Conservation (phyloP, 1,284 basidiomycete genomes). For the Ceratobasidium theobromae region DNA sequence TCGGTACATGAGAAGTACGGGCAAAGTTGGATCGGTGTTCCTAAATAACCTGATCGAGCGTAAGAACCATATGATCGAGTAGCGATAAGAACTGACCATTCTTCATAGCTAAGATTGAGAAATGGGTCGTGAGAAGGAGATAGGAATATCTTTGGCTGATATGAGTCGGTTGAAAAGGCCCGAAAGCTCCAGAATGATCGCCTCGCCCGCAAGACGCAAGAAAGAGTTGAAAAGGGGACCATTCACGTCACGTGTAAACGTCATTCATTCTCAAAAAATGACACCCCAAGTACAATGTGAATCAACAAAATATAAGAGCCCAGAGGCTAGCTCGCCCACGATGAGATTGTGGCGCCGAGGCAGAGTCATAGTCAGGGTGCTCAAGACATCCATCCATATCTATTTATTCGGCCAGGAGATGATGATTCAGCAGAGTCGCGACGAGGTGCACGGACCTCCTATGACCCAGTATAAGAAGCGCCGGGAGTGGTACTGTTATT, state of each 20-base stretch:
- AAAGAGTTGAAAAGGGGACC: neutral
- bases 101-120: conserved; percentile 93
- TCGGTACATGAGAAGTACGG: conserved; percentile 85
- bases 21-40: conserved; percentile 62
- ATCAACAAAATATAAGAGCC: too few species aligned
- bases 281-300: too few species aligned
- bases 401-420: neutral
- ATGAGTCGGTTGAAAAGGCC: neutral
- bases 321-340: too few species aligned
- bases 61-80: conserved; percentile 32
- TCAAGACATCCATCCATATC: neutral
- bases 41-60: conserved; percentile 72
- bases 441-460: neutral
- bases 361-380: too few species aligned
- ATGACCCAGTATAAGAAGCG: neutral
- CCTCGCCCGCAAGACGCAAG: neutral
- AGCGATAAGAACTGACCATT: conserved; percentile 64
- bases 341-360: too few species aligned
- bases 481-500: neutral
- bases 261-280: neutral
- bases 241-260: conserved; percentile 14
- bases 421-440: neutral
- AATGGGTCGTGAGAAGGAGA: conserved; percentile 84
- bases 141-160: conserved; percentile 58
- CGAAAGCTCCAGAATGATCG: neutral